Base-by-base conservation (phyloP, 1,284 basidiomycete species). In the Ceratobasidium sp. region DNA sequence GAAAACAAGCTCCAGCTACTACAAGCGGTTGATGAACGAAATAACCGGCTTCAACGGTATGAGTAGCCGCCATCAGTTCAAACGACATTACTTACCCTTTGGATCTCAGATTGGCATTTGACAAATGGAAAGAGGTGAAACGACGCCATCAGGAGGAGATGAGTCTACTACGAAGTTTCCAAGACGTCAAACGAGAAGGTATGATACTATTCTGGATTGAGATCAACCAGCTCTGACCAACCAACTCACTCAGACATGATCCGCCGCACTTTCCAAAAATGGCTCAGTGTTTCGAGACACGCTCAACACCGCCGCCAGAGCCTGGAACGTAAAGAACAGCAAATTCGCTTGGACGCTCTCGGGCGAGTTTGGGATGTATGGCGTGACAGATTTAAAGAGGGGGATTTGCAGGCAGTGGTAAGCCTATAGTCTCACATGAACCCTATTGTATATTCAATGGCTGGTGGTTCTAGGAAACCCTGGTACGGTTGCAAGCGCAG, bases 81-180 rank as follows among this genome's bases (percentile, higher is more conserved):
- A n/a, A 11, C 11, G 8, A 25, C 36, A 3, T 63, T 25, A 11
- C 28, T 63, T 38, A 54, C 9, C 2, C 33, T 5, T 21, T 56
- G 48, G 61, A 8, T 48, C 18, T 28, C 58, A 91, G 89, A 48
- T 77, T 78, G 64, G 83, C 85, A 14, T 90, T 89, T 76, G 82
- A 80, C 53, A 90, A 88, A 79, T 92, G 92, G 91, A 89, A 86
- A 77, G 79, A 78, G 11, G 81, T 85, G 42, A 86, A 84, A 76
- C 80, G 83, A 54, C 86, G 87, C 18, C 90, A 90, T 77, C 83
- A 84, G 6, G 89, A 92, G 77, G 86, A 88, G 74, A 79, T 89
- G 1, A 88, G 86, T 76, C 84, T 93, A n/a, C 86, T 93, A 84
- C 88, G 92, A 77, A 92, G 89, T 77, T 91, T 91, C 78, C 85